A percentile compares a stretch with the other conserved stretches of the same genome.
Conservation (phyloP, 2,329 filamentous ascomycete genomes). For the Scytalidium sp. region DNA sequence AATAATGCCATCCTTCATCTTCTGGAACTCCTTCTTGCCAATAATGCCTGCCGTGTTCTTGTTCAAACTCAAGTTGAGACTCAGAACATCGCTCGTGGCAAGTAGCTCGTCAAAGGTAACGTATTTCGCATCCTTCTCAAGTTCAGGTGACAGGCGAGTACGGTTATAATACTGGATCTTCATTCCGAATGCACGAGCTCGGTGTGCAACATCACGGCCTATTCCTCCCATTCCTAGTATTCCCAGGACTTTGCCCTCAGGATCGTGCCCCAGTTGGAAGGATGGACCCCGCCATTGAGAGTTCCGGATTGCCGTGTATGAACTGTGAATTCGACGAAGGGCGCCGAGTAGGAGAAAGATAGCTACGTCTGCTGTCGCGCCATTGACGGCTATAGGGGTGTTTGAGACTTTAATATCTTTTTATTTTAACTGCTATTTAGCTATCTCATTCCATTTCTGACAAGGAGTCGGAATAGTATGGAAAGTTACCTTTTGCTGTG, state of each 20-base stretch:
- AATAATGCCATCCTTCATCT: constrained; percentile 76
- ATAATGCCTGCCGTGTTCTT: constrained; percentile 67
- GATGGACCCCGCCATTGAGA: constrained; percentile 58
- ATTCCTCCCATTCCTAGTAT: constrained; percentile 86
- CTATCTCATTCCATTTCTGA: background rate
- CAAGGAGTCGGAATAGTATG: background rate
- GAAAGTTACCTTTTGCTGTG: constrained; percentile 32
- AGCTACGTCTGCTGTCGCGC: constrained; percentile 75
- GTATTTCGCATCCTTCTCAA: constrained; percentile 54
- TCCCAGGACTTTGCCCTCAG: constrained; percentile 71
- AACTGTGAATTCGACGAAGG: constrained; percentile 65
- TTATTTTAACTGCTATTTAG: constrained; percentile 27
- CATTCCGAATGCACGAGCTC: constrained; percentile 74
- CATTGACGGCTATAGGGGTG: constrained; percentile 71
- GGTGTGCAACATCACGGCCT: constrained; percentile 68
- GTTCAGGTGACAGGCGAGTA: constrained; percentile 50
- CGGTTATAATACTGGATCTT: constrained; percentile 72
- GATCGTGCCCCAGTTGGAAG: constrained; percentile 58
- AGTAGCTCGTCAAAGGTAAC: constrained; percentile 72
- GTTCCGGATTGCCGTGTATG: constrained; percentile 50
- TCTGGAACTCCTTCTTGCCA: constrained; percentile 62
- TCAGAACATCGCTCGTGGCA: constrained; percentile 67
- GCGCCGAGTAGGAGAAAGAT: constrained; percentile 80
- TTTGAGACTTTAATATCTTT: constrained; percentile 67
- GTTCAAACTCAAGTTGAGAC: constrained; percentile 73